Evolutionary conservation across 2,329 filamentous ascomycete species (phyloP).

Genomic region (Fusarium devonianum): DNA sequence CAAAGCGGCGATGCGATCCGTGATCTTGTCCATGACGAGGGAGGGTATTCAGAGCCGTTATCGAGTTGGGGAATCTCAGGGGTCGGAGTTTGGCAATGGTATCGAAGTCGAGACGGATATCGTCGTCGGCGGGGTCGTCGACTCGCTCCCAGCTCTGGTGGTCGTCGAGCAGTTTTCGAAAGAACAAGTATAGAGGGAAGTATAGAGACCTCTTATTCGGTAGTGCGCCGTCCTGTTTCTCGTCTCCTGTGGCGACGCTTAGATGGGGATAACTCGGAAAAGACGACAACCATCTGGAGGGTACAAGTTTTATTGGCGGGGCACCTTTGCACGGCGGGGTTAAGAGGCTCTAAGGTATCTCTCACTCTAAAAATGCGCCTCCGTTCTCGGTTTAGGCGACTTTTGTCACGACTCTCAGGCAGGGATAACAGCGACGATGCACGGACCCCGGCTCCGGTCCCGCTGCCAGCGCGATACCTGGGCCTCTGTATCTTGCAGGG

Average conservation of each 20-base stretch:
- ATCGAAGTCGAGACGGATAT: conserved; percentile 17
- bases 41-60: not conserved
- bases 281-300: conserved; percentile 23
- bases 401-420: too few species aligned
- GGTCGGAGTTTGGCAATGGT: conserved; percentile 1
- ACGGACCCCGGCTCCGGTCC: too few species aligned
- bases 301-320: conserved; percentile 42
- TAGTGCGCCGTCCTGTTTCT: conserved; percentile 2
- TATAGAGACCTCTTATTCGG: conserved; percentile 11
- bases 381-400: conserved; percentile 34
- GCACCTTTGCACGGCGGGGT: conserved; percentile 39
- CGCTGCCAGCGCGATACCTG: conserved; percentile 27
- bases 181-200: conserved; percentile 1
- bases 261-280: conserved; percentile 32
- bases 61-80: not conserved
- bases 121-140: conserved; percentile 20
- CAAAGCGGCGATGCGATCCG: conserved; percentile 91
- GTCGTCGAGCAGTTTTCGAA: not conserved
- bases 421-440: conserved; percentile 30
- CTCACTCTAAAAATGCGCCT: conserved; percentile 7
- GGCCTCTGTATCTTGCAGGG: conserved; percentile 26
- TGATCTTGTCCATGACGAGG: conserved; percentile 79
- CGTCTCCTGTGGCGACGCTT: conserved; percentile 1
- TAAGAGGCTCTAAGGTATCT: conserved; percentile 8
- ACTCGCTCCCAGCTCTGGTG: conserved; percentile 5